Conservation (phyloP, 2,329 filamentous ascomycete species). For the Aureobasidium namibiae region DNA sequence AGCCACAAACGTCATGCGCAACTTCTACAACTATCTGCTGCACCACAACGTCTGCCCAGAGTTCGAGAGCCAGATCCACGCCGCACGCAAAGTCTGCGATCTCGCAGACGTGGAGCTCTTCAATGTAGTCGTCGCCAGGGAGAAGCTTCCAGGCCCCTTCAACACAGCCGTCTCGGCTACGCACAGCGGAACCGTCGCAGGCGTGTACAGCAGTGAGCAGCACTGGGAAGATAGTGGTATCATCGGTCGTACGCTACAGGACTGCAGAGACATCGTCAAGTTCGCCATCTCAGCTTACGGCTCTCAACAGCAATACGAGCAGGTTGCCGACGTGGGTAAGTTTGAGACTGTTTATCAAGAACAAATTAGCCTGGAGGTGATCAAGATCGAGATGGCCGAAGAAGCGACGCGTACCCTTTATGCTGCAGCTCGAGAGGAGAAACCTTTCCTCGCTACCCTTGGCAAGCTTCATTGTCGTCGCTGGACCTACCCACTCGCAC, state of each 20-base stretch:
- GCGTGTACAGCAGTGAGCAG: slow-evolving; percentile 32
- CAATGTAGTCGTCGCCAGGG: slow-evolving; percentile 44
- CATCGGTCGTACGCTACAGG: slow-evolving; percentile 33
- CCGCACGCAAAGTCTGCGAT: slow-evolving; percentile 59
- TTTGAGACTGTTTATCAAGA: slow-evolving; percentile 40
- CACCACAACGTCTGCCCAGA: slow-evolving; percentile 83
- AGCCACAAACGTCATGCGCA: slow-evolving; percentile 60
- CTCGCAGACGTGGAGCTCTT: slow-evolving; percentile 60
- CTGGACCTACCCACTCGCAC: slow-evolving; percentile 36
- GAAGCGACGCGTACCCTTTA: slow-evolving; percentile 42
- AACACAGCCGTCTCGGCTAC: slow-evolving; percentile 63
- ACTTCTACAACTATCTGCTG: slow-evolving; percentile 82
- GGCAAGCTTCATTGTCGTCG: slow-evolving; percentile 46
- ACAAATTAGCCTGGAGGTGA: slow-evolving; percentile 54
- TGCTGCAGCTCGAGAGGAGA: slow-evolving; percentile 27
- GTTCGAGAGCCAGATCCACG: slow-evolving; percentile 57
- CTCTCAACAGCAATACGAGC: slow-evolving; percentile 21
- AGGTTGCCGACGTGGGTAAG: slow-evolving; percentile 20
- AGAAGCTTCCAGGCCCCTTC: slow-evolving; percentile 64
- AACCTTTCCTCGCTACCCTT: slow-evolving; percentile 40
- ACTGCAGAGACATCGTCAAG: slow-evolving; percentile 43
- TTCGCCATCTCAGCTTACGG: slow-evolving; percentile 43
- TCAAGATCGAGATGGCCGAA: slow-evolving; percentile 40
- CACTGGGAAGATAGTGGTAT: slow-evolving; percentile 32
- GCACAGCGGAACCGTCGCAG: slow-evolving; percentile 49